These are phyloP conservation scores for Pisolithus orientalis DNA, from an alignment of 768 basidiomycete species.

Conservation along the genomic window DNA sequence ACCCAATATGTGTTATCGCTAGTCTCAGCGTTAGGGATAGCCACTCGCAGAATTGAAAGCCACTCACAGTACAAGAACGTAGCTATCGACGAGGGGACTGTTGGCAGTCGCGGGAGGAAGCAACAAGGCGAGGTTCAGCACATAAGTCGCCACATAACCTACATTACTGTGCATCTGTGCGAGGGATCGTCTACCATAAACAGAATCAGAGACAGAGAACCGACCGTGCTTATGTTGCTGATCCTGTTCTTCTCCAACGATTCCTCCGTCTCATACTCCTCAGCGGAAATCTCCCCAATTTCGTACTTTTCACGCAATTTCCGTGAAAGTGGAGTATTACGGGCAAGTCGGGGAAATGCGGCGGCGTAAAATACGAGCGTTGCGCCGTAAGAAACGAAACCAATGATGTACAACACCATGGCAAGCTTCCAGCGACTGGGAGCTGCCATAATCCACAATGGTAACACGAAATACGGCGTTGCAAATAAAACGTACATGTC, in stretches of 20 bases:
- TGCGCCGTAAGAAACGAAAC: conserved; percentile 74
- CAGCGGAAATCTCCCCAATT: conserved; percentile 48
- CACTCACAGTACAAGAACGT: conserved; percentile 60
- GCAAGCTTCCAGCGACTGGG: conserved; percentile 68
- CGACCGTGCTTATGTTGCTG: conserved; percentile 76
- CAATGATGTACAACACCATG: conserved; percentile 75
- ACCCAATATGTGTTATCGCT: conserved; percentile 78
- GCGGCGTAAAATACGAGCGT: conserved; percentile 80
- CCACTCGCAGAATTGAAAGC: no score
- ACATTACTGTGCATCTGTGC: conserved; percentile 67
- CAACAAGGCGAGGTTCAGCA: conserved; percentile 64
- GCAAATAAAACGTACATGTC: conserved; percentile 41
- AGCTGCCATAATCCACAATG: conserved; percentile 28
- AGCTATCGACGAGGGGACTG: conserved; percentile 67
- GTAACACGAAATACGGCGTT: neutral
- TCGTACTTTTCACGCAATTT: conserved; percentile 50
- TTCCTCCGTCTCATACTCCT: conserved; percentile 68
- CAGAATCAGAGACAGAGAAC: neutral
- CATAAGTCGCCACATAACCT: conserved; percentile 61
- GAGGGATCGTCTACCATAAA: neutral
- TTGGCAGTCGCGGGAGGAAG: conserved; percentile 40
- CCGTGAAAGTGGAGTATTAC: conserved; percentile 64
- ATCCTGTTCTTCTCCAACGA: conserved; percentile 80
- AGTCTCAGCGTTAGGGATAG: neutral
- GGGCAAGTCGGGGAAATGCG: conserved; percentile 71